Evolutionary conservation across 768 basidiomycete genomes (phyloP).

Genomic region (Termitomyces sp.): DNA sequence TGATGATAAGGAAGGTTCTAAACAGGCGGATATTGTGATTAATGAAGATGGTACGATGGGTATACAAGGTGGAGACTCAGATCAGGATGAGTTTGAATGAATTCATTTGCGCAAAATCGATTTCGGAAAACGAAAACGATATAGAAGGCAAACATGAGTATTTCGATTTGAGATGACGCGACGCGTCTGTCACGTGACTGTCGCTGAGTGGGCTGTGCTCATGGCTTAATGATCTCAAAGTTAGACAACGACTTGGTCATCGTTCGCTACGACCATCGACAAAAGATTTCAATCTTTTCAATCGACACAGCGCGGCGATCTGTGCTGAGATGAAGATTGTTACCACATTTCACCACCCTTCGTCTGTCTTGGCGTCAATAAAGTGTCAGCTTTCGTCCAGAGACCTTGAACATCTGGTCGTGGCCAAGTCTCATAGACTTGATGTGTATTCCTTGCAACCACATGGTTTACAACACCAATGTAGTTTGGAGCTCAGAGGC

Average conservation of each 20-base stretch:
- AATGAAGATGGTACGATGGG: slow-evolving; percentile 62
- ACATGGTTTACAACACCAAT: slow-evolving; percentile 56
- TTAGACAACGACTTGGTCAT: neutral
- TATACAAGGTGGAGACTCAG: slow-evolving; percentile 22
- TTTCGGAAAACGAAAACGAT: neutral
- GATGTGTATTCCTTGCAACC: slow-evolving; percentile 63
- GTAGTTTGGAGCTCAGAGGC: slow-evolving; percentile 64
- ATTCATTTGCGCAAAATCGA: neutral
- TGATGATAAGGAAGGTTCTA: slow-evolving; percentile 13
- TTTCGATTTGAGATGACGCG: neutral
- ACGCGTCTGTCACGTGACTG: neutral
- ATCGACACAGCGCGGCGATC: neutral
- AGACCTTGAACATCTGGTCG: slow-evolving; percentile 56
- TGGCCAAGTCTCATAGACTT: slow-evolving; percentile 60
- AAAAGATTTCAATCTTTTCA: neutral
- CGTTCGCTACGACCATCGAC: neutral
- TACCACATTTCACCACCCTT: slow-evolving; percentile 71
- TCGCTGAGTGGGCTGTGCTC: neutral
- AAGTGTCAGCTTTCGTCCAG: slow-evolving; percentile 58
- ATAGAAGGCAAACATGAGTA: neutral
- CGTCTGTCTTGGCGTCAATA: slow-evolving; percentile 63
- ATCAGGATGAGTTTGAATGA: slow-evolving; percentile 15
- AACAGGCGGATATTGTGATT: slow-evolving; percentile 35
- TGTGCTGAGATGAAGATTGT: slow-evolving; percentile 45
- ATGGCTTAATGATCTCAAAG: neutral